Evolutionary conservation across 2,329 filamentous ascomycete genomes (phyloP).

Genomic region (Penicillium palitans): DNA sequence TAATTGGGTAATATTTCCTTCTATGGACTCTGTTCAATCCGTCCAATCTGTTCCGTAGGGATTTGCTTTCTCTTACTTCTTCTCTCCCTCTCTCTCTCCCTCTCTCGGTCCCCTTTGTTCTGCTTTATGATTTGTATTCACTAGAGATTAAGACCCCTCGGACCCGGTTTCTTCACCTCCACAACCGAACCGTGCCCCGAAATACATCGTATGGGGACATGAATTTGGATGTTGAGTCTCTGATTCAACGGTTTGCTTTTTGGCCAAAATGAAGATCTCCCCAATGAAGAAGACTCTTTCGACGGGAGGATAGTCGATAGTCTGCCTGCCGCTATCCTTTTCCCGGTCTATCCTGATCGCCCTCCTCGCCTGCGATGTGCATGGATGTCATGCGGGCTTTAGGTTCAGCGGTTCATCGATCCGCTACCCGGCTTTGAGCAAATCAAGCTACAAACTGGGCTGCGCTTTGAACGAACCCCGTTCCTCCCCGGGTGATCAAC

Average conservation of each 20-base stretch:
- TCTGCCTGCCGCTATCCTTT: slow-evolving; percentile 20
- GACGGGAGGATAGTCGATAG: neutral
- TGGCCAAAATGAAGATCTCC: neutral
- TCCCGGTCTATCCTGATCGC: slow-evolving; percentile 23
- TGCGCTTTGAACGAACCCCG: slow-evolving; percentile 11
- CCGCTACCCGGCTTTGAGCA: slow-evolving; percentile 31
- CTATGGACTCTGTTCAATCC: neutral
- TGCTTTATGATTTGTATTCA: slow-evolving; percentile 5
- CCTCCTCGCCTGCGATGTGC: slow-evolving; percentile 15
- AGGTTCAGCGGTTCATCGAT: slow-evolving; percentile 39
- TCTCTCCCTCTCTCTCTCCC: neutral
- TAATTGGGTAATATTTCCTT: slow-evolving; percentile 16
- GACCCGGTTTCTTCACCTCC: slow-evolving; percentile 8
- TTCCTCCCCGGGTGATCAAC: slow-evolving; percentile 23
- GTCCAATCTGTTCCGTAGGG: slow-evolving; percentile 15
- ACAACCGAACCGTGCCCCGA: slow-evolving; percentile 1
- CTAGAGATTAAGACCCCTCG: neutral
- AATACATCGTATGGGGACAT: neutral
- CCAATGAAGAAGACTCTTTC: neutral
- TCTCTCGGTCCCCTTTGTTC: neutral
- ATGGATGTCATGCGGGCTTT: slow-evolving; percentile 37
- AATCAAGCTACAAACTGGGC: slow-evolving; percentile 17
- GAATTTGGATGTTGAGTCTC: neutral
- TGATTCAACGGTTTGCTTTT: slow-evolving; percentile 7
- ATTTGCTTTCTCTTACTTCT: slow-evolving; percentile 8